Evolutionary conservation across 495 filamentous ascomycete species (phyloP), one percentile per base, ranked within the genome.

Genomic region (Aspergillus indologenus): DNA sequence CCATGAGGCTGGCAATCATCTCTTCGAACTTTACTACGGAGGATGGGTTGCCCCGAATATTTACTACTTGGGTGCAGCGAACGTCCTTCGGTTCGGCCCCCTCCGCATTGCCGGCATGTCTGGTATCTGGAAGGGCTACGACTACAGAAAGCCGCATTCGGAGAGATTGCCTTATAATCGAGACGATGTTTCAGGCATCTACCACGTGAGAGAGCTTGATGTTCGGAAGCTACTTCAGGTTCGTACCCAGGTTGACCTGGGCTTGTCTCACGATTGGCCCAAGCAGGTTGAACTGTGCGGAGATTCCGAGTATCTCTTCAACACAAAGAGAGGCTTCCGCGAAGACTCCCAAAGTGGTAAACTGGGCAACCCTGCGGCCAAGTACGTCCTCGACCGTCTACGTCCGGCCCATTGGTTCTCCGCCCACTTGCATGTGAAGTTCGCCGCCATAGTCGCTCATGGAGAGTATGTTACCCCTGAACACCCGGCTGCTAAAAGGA

Each of bases 31-130:
- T 3, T 95, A 90, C 75, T 96, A 98, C 69, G 94, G 94, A 44
- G 94, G 94, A 42, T 98, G 94, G 94, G 94, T 90, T 1, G 93
- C 93, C 1, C 92, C 90, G 18, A 96, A 93, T 54, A 98, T 98
- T 53, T 98, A 95, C 77, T 98, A 96, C 75, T 72, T 98, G 63
- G 94, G 94, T 45, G 91, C 92, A 14, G 90, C 94, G 23, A 95
- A 92, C 63, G 86, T 97, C 9, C 65, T 98, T 6, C 86, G 88
- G 17, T 80, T 91, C 50, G 92, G 92, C 3, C 85, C 87, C 2
- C 72, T 98, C 19, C 87, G 94, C 3, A 96, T 98, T 58, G 88
- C 89, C n/a, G 92, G 86, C 0, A 78, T 98, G 74, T 91, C 88
- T 21, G 95, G 94, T 5, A 98, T 98, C 58, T 97, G 90, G 87